A percentile compares a stretch with the other conserved stretches of the same genome.
phyloP scores from a whole-genome alignment of 2,329 filamentous ascomycete genomes.

The Aotearoamyces nothofagi region DNA sequence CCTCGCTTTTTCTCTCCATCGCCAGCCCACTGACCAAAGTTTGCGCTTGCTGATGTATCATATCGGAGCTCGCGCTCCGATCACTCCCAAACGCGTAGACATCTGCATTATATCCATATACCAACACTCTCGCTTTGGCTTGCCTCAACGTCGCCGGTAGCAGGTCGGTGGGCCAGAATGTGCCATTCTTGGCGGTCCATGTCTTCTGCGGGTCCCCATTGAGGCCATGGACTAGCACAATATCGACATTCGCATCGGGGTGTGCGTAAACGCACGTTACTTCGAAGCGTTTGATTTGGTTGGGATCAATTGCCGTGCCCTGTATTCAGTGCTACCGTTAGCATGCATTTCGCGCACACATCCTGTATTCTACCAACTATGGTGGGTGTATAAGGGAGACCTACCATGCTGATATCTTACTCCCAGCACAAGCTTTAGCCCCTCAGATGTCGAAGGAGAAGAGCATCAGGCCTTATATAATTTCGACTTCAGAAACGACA shows the following conservation, averaged over 20 bases:
- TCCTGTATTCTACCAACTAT: too few relatives aligned
- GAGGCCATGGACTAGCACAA: conserved; percentile 56
- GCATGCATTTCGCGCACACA: too few relatives aligned
- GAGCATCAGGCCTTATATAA: too few relatives aligned
- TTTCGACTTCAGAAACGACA: too few relatives aligned
- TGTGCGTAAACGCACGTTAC: conserved; percentile 43
- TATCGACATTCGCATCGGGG: conserved; percentile 42
- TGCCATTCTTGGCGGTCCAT: conserved; percentile 37
- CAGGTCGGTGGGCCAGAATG: conserved; percentile 57
- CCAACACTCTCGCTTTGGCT: conserved; percentile 46
- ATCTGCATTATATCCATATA: conserved; percentile 64
- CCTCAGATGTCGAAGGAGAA: too few relatives aligned
- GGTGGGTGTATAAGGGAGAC: too few relatives aligned
- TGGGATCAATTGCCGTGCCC: conserved; percentile 30
- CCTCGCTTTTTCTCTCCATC: conserved; percentile 42
- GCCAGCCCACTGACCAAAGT: conserved; percentile 48
- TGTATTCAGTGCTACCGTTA: conserved; percentile 15
- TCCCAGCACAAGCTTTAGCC: too few relatives aligned
- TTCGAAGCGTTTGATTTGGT: conserved; percentile 36
- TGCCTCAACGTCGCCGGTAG: conserved; percentile 43
- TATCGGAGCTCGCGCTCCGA: conserved; percentile 46
- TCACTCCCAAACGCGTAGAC: conserved; percentile 30
- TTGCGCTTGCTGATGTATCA: conserved; percentile 57
- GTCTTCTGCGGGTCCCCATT: conserved; percentile 51
- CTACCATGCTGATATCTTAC: too few relatives aligned